Conservation (phyloP, 768 basidiomycete species). For the Panus rudis region DNA sequence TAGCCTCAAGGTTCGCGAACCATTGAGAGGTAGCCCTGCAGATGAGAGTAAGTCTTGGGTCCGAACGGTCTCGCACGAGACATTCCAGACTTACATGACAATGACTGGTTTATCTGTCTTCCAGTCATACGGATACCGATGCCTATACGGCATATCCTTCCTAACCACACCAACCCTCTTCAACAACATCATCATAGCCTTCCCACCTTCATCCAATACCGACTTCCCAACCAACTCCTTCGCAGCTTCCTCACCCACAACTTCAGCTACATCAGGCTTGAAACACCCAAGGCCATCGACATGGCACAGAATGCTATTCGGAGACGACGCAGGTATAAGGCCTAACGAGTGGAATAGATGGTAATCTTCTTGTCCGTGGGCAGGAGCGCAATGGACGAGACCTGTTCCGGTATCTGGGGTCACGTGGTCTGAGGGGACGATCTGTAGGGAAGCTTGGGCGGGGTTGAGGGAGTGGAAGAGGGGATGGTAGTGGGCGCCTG, state of each 20-base stretch:
- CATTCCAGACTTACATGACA: conserved; percentile 53
- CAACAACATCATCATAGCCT: conserved; percentile 58
- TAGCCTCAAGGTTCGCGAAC: conserved; percentile 87
- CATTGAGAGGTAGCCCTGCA: conserved; percentile 91
- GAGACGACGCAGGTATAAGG: conserved; percentile 30
- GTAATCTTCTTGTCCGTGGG: conserved; percentile 93
- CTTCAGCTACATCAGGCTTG: conserved; percentile 45
- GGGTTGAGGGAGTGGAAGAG: conserved; percentile 40
- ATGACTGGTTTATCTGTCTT: conserved; percentile 91
- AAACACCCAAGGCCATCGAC: conserved; percentile 76
- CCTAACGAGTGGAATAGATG: conserved; percentile 56
- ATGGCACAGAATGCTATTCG: conserved; percentile 48
- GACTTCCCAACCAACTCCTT: conserved; percentile 53
- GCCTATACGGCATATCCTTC: conserved; percentile 64
- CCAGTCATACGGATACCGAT: conserved; percentile 97
- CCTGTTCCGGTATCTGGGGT: conserved; percentile 88
- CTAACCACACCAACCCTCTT: conserved; percentile 48
- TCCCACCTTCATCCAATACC: conserved; percentile 68
- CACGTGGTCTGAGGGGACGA: conserved; percentile 73
- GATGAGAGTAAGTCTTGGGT: background rate
- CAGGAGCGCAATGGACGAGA: conserved; percentile 92
- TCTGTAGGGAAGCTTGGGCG: conserved; percentile 17
- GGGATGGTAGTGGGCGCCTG: conserved; percentile 52
- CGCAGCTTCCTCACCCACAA: conserved; percentile 45
- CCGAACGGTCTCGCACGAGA: background rate